phyloP scores from a whole-genome alignment of 768 basidiomycete species.

The Serendipita sp. region DNA sequence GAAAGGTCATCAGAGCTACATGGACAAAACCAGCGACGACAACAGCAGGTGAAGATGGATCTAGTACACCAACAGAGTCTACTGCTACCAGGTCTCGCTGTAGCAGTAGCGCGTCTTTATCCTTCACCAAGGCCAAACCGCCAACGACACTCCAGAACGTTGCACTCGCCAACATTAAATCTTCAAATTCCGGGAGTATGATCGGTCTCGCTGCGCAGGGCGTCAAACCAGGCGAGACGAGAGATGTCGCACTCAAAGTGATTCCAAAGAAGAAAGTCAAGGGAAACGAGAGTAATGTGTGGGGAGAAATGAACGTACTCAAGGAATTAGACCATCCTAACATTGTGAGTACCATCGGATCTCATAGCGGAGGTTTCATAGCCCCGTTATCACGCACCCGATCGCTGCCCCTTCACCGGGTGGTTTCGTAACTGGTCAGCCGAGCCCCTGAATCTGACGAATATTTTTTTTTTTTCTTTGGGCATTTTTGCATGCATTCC shows the following conservation, averaged over 20 bases:
- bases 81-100: neutral
- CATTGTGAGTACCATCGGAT: conserved; percentile 39
- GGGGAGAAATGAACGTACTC: conserved; percentile 87
- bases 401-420: neutral
- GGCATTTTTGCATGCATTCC: no score
- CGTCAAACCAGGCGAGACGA: conserved; percentile 12
- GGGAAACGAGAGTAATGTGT: conserved; percentile 74
- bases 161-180: neutral
- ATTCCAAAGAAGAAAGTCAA: conserved; percentile 94
- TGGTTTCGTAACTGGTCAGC: neutral
- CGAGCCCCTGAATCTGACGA: neutral
- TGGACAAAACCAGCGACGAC: conserved; percentile 20
- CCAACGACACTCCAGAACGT: conserved; percentile 7
- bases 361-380: no score
- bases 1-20: conserved; percentile 62
- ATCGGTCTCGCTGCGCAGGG: neutral
- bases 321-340: conserved; percentile 82
- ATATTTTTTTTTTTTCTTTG: neutral
- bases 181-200: neutral
- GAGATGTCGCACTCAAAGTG: conserved; percentile 70
- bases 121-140: neutral
- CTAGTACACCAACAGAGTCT: neutral
- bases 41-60: neutral
- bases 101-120: no score
- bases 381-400: conserved; percentile 9